Base-by-base conservation (phyloP, 2,329 filamentous ascomycete species). In the Fusarium nematophilum region DNA sequence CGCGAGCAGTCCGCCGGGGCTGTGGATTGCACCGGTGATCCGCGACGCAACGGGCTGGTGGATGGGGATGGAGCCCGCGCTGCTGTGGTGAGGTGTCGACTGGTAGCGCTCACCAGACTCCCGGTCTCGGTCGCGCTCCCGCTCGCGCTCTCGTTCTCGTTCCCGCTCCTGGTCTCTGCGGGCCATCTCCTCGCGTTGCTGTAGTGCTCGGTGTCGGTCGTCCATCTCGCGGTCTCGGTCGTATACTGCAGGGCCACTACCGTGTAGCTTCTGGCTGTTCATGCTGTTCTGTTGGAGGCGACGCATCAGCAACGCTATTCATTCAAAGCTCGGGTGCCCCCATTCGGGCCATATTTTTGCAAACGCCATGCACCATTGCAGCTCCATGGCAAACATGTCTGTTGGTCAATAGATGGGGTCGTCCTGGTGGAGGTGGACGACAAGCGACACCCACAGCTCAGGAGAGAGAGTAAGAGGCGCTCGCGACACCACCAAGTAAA, bases 1-100 rank as follows among this genome's bases (percentile, higher is more conserved):
- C 8, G 89, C 86, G 31, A 98, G 85, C 29, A 98, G 83, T 8
- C 94, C 94, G 65, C 95, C 94, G 2, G 94, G 94, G 38, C 93
- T 96, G 73, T 97, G 94, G 52, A 97, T 96, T 46, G 92, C 90
- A 62, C 88, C 90, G 53, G 90, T 79, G 60, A 92, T 81, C 76
- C 93, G 82, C 72, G 93, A 87, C 59, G 94, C 94, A 55, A 97
- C 93, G 5, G 94, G 94, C 75, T 98, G 94, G 76, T 98, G 94
- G 68, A 98, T 89, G 49, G 93, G 92, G 49, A 97, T 91, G 3
- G 93, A 92, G 53, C 90, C 92, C 31, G 91, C 89, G 71, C 91
- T 93, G 76, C 90, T 95, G 75, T 97, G 93, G 71, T 95, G 92
- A 58, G 74, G 73, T 21, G 90, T 87, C 57, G 90, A 84, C 66